A percentile compares a stretch with the other conserved stretches of the same genome.
phyloP scores from a whole-genome alignment of 306 rosid genomes.

The Prinsepia uniflora region DNA sequence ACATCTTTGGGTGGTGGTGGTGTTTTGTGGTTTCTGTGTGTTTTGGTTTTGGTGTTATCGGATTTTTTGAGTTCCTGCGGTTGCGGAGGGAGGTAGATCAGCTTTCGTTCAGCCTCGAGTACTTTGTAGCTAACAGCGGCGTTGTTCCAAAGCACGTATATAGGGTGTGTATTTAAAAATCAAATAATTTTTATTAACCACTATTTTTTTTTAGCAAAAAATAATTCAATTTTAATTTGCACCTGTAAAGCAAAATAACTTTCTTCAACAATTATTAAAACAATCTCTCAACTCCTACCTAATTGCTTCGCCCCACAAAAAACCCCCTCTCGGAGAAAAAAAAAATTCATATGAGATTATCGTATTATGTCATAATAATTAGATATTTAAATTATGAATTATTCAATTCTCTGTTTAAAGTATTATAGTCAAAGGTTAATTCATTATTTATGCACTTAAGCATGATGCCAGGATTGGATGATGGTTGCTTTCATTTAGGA shows the following conservation, averaged over 20 bases:
- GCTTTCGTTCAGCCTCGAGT: not conserved
- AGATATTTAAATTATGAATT: no score
- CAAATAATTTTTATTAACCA: not conserved
- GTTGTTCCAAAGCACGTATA: constrained; percentile 10
- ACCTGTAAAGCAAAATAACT: no score
- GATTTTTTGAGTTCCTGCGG: not conserved
- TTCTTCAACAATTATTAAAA: no score
- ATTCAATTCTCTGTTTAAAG: no score
- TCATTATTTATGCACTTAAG: no score
- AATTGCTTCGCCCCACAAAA: no score
- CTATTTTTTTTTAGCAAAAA: not conserved
- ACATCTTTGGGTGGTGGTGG: constrained; percentile 39
- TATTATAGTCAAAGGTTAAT: no score
- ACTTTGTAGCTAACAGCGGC: not conserved
- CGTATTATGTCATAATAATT: no score
- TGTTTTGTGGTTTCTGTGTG: not conserved
- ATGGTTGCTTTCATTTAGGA: not conserved
- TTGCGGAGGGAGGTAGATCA: not conserved
- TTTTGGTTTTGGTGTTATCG: not conserved
- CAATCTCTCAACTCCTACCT: no score
- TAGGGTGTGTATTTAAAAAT: not conserved
- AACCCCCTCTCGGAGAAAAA: no score
- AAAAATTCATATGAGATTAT: no score
- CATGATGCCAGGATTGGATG: no score
- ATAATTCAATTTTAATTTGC: not conserved